A percentile compares a stretch with the other conserved stretches of the same genome.
These are phyloP conservation scores for Pestalotiopsis sp. DNA, from an alignment of 2,329 filamentous ascomycete species.

Conservation along the genomic window DNA sequence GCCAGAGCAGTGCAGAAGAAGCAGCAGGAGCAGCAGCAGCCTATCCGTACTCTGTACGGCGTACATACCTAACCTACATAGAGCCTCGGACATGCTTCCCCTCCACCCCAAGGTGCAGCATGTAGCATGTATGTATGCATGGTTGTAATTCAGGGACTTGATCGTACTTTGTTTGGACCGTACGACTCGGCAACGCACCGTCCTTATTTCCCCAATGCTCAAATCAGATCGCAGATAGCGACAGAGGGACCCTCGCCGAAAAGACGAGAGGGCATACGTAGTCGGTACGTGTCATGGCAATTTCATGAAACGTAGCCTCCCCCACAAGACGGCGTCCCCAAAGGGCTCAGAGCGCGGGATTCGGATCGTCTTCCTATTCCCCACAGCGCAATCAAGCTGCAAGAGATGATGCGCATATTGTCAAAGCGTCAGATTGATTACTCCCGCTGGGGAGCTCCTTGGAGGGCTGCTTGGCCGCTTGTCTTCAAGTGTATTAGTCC, in stretches of 20 bases:
- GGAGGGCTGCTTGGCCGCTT: not conserved
- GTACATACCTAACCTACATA: too few species aligned
- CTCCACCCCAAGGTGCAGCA: too few species aligned
- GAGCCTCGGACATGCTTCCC: too few species aligned
- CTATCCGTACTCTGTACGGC: not conserved
- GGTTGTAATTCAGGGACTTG: not conserved
- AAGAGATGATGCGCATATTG: slow-evolving; percentile 16
- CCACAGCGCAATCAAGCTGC: slow-evolving; percentile 12
- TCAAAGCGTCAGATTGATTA: slow-evolving; percentile 14
- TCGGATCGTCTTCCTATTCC: slow-evolving; percentile 14
- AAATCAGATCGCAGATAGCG: not conserved
- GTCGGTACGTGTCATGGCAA: slow-evolving; percentile 8
- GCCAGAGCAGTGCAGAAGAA: not conserved
- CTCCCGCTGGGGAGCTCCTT: not conserved
- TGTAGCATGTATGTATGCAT: too few species aligned
- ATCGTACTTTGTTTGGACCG: not conserved
- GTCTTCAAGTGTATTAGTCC: not conserved
- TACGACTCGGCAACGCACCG: not conserved
- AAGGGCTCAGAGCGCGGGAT: slow-evolving; percentile 9
- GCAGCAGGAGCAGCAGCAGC: not conserved
- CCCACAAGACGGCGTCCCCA: not conserved
- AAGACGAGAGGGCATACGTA: slow-evolving; percentile 7
- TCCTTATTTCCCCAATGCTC: not conserved
- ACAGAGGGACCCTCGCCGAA: not conserved
- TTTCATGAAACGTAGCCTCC: slow-evolving; percentile 11